These are phyloP conservation scores for Hyphodiscus sp. DNA, from an alignment of 2,329 filamentous ascomycete genomes.

Conservation along the genomic window DNA sequence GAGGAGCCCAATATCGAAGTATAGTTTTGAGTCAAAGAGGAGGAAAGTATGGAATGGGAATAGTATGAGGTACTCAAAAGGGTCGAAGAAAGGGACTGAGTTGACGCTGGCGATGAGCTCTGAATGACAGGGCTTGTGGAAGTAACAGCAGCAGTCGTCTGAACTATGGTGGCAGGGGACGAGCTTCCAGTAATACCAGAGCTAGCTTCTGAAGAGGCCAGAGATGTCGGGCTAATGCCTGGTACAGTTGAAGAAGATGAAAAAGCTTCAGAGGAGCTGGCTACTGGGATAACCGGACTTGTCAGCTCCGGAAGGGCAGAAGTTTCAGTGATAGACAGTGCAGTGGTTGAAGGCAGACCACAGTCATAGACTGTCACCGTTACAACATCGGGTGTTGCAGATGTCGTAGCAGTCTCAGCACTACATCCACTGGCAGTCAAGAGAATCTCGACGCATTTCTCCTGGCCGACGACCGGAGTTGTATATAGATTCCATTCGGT, in stretches of 20 bases:
- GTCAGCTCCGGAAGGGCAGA: too few relatives aligned
- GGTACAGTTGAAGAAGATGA: neutral
- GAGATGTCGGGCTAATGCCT: too few relatives aligned
- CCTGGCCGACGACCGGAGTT: constrained; percentile 33
- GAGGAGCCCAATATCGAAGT: too few relatives aligned
- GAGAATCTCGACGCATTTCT: constrained; percentile 44
- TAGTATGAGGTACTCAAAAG: too few relatives aligned
- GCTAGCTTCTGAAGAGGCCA: too few relatives aligned
- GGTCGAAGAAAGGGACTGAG: neutral
- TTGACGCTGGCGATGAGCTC: neutral
- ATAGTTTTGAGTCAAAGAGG: too few relatives aligned
- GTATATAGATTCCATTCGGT: constrained; percentile 51
- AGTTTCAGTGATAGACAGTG: neutral
- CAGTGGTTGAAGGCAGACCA: constrained; percentile 1
- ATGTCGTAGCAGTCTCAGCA: constrained; percentile 2
- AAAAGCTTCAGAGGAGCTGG: too few relatives aligned
- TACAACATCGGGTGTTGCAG: neutral
- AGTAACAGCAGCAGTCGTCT: neutral
- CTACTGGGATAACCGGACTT: too few relatives aligned
- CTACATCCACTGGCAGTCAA: constrained; percentile 37
- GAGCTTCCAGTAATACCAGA: too few relatives aligned
- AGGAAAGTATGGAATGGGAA: too few relatives aligned
- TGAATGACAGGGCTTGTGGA: neutral
- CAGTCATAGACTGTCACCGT: constrained; percentile 14
- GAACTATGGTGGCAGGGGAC: too few relatives aligned